A percentile compares a stretch with the other conserved stretches of the same genome.
Conservation (phyloP, 148 eudicot species). For the Dysphania ambrosioides region DNA sequence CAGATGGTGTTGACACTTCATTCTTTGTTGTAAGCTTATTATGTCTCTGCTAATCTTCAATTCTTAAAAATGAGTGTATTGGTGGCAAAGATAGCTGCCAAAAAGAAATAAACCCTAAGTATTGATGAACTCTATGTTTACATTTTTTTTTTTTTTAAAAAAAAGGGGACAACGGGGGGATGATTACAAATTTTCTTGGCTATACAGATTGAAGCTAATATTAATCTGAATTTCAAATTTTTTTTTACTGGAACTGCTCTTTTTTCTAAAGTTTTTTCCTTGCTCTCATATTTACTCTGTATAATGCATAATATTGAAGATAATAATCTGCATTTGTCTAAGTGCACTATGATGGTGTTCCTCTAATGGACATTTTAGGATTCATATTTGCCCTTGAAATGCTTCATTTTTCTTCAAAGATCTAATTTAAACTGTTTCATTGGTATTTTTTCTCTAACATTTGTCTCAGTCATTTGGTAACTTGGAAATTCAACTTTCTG, state of each 20-base stretch:
- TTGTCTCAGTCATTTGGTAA: neutral
- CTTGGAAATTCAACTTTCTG: too few species aligned
- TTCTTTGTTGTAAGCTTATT: conserved; percentile 60
- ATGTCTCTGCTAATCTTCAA: neutral
- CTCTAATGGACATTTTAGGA: too few species aligned
- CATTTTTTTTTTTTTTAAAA: too few species aligned
- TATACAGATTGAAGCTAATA: neutral
- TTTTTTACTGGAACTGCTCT: neutral
- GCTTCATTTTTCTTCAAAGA: too few species aligned
- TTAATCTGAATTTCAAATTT: too few species aligned
- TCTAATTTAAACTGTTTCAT: neutral
- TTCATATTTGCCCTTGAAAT: too few species aligned
- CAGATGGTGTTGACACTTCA: conserved; percentile 86
- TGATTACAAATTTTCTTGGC: neutral
- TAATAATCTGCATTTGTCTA: neutral
- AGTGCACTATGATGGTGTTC: neutral
- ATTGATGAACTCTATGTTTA: neutral
- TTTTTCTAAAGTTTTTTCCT: neutral
- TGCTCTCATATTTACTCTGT: too few species aligned
- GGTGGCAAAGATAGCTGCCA: neutral
- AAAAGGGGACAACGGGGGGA: neutral
- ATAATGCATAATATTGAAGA: neutral
- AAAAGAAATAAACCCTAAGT: neutral
- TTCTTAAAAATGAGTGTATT: neutral
- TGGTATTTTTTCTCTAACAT: neutral